A percentile compares a stretch with the other conserved stretches of the same genome.
phyloP scores from a whole-genome alignment of 306 rosid genomes.

The Malus asiatica region DNA sequence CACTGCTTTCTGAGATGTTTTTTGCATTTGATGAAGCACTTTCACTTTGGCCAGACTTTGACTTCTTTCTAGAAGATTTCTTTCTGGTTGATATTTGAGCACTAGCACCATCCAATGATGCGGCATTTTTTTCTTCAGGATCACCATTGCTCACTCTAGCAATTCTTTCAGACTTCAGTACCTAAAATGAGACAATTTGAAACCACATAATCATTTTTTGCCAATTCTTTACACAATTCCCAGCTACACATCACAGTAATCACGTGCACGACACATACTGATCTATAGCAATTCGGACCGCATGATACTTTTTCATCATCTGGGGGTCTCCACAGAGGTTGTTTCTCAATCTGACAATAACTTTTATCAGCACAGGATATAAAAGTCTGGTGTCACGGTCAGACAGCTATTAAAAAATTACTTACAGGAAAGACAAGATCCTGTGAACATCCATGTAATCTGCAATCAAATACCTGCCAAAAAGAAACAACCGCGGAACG shows the following conservation, averaged over 20 bases:
- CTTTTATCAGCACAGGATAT: constrained; percentile 15
- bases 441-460: constrained; percentile 97
- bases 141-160: constrained; percentile 43
- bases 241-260: constrained; percentile 3
- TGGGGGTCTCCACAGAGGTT: constrained; percentile 55
- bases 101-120: constrained; percentile 36
- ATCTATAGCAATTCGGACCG: constrained; percentile 75
- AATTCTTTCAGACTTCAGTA: constrained; percentile 50
- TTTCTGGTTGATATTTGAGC: constrained; percentile 41
- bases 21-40: constrained; percentile 91
- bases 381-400: constrained; percentile 8
- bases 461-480: constrained; percentile 84
- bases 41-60: constrained; percentile 70
- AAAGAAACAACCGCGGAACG: constrained; percentile 12
- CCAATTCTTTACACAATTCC: constrained; percentile 1
- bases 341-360: constrained; percentile 79
- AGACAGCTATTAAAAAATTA: not conserved
- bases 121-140: constrained; percentile 49
- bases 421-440: constrained; percentile 97
- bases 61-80: constrained; percentile 55
- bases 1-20: constrained; percentile 84
- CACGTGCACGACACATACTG: constrained; percentile 39
- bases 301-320: constrained; percentile 61
- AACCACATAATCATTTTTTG: constrained; percentile 17
- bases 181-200: constrained; percentile 37